phyloP scores from a whole-genome alignment of 768 basidiomycete genomes.

The Kwoniella newhampshirensis region DNA sequence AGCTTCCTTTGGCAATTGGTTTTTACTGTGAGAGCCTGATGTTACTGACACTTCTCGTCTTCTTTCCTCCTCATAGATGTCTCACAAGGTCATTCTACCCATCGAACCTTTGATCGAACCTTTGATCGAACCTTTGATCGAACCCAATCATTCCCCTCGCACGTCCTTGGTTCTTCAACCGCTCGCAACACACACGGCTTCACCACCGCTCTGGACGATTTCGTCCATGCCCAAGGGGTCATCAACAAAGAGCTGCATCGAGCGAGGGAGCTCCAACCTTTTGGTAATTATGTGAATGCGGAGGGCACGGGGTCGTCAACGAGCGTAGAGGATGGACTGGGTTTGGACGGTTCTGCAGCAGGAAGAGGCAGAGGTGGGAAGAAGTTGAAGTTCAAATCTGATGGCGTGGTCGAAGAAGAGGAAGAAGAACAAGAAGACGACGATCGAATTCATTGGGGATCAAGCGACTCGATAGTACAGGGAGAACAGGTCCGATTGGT shows the following conservation, averaged over 20 bases:
- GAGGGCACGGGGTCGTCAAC: slow-evolving; percentile 3
- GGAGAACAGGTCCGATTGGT: neutral
- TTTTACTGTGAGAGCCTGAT: slow-evolving; percentile 2
- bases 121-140: slow-evolving; percentile 25
- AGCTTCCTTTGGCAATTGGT: neutral
- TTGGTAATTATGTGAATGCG: slow-evolving; percentile 4
- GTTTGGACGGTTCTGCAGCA: slow-evolving; percentile 12
- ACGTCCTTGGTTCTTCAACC: slow-evolving; percentile 2
- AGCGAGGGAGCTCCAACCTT: slow-evolving; percentile 22
- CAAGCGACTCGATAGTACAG: neutral
- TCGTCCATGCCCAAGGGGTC: slow-evolving; percentile 20
- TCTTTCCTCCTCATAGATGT: slow-evolving; percentile 4
- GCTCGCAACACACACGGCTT: slow-evolving; percentile 12
- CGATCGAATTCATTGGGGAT: slow-evolving; percentile 2
- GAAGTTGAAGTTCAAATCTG: slow-evolving; percentile 16
- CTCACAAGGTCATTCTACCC: slow-evolving; percentile 14
- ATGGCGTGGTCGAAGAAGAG: slow-evolving; percentile 29
- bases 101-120: slow-evolving; percentile 26
- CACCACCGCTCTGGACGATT: slow-evolving; percentile 16
- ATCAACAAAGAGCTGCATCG: slow-evolving; percentile 22
- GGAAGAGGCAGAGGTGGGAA: neutral
- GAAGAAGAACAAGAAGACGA: slow-evolving; percentile 15
- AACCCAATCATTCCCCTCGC: slow-evolving; percentile 29
- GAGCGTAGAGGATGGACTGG: neutral
- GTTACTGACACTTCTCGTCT: neutral